Evolutionary conservation across 1,284 basidiomycete genomes (phyloP).

Genomic region (Meripilus lineatus): DNA sequence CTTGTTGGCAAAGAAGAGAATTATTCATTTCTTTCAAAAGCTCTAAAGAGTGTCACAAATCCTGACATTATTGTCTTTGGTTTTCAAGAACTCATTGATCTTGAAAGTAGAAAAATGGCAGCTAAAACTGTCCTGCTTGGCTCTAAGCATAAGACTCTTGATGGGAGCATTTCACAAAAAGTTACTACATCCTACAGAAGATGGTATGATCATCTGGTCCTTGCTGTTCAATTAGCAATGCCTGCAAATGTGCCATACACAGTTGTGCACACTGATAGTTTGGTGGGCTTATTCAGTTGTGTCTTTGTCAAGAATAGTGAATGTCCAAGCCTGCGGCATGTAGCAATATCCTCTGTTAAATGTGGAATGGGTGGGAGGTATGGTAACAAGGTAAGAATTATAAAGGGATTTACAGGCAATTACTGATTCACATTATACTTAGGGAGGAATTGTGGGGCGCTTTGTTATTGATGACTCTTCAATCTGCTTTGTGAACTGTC

Average conservation of each 20-base stretch:
- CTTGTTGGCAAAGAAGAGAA: constrained; percentile 63
- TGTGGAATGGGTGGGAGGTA: constrained; percentile 89
- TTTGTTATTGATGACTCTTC: constrained; percentile 90
- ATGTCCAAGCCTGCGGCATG: constrained; percentile 57
- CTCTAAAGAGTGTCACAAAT: constrained; percentile 60
- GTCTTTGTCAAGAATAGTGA: constrained; percentile 78
- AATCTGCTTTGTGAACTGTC: constrained; percentile 93
- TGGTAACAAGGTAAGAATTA: constrained; percentile 83
- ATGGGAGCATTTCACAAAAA: constrained; percentile 68
- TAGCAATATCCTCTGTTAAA: constrained; percentile 79
- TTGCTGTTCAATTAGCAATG: constrained; percentile 68
- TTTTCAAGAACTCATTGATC: constrained; percentile 93
- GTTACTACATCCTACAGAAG: constrained; percentile 81
- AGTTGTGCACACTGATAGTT: constrained; percentile 80
- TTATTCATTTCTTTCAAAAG: constrained; percentile 66
- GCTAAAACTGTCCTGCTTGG: constrained; percentile 86
- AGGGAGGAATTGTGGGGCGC: constrained; percentile 91
- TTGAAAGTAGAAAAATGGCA: constrained; percentile 87
- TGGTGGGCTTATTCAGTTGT: constrained; percentile 89
- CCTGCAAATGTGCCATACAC: constrained; percentile 68
- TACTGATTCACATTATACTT: constrained; percentile 5
- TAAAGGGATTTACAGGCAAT: not conserved
- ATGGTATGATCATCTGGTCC: constrained; percentile 82
- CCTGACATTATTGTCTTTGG: constrained; percentile 94
- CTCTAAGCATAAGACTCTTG: constrained; percentile 59